phyloP scores from a whole-genome alignment of 2,329 filamentous ascomycete genomes.

The Teratosphaeria viscida region DNA sequence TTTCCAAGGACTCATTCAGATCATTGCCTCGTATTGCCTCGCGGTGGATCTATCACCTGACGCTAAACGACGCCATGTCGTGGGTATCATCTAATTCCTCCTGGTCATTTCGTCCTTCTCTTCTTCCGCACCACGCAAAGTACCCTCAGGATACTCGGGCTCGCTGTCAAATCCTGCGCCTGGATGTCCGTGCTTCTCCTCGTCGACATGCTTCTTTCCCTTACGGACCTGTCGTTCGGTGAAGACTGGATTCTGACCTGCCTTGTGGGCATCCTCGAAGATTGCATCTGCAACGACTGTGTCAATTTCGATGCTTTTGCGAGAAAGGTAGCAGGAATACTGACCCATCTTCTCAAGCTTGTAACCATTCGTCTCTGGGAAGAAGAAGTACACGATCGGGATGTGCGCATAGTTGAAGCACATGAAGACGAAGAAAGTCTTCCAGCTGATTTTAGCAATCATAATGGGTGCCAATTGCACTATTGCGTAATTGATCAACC shows the following conservation, averaged over 20 bases:
- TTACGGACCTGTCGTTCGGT: neutral
- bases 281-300: neutral
- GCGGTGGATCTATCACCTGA: neutral
- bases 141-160: neutral
- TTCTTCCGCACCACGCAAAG: neutral
- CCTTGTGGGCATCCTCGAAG: neutral
- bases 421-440: slow-evolving; percentile 1
- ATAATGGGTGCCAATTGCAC: slow-evolving; percentile 54
- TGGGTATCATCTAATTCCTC: neutral
- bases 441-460: slow-evolving; percentile 29
- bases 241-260: neutral
- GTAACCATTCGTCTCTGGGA: slow-evolving; percentile 60
- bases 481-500: slow-evolving; percentile 31
- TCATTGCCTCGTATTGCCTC: neutral
- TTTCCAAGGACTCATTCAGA: neutral
- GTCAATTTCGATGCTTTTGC: neutral
- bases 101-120: neutral
- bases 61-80: neutral
- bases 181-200: neutral
- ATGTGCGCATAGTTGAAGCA: slow-evolving; percentile 6
- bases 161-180: neutral
- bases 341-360: slow-evolving; percentile 52
- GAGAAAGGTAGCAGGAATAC: neutral
- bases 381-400: slow-evolving; percentile 43
- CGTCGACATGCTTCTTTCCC: neutral